Base-by-base conservation (phyloP, 805 yeast genomes). In the Millerozyma miso region DNA sequence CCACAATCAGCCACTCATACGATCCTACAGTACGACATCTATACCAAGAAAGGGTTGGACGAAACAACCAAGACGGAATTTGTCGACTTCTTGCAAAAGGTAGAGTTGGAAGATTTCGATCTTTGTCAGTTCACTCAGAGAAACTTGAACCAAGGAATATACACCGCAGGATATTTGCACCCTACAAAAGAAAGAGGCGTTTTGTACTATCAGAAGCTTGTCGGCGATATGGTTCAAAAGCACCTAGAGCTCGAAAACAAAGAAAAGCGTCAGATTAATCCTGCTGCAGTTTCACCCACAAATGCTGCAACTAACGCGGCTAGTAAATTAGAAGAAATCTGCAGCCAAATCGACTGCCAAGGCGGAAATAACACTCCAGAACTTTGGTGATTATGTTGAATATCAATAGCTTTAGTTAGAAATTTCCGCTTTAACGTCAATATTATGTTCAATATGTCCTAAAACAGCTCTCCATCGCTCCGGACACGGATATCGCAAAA, bases 181-280 rank as follows among this genome's bases (percentile, higher is more conserved):
- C 84, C 85, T 41, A 55, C 61, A 37, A 79, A 78, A 59, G 84
- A 79, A 55, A 64, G 64, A 39, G 85, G 85, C 33, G 84, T 79
- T 15, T 67, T 79, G 38, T 72, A 71, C 53, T 79, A 79, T 58
- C 83, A 79, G 56, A 67, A 69, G 3, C 55, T 78, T 33, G 82
- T 77, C 17, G 67, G 73, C 43, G 79, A 79, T 43, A 73, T 79
- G 81, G 82, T 78, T 40, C 76, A 77, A 53, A 69, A 62, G 31
- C 84, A 79, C 56, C 77, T 60, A 42, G 73, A 57, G 1, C 36
- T 56, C 19, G 85, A 79, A 53, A 60, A 71, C 51, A 57, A 48
- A 31, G 65, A 62, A 4, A 58, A 52, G 10, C 14, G 34, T 7
- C 68, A 63, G 40, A 65, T 79, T 39, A 75, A 78, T 50, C 83